A percentile compares a stretch with the other conserved stretches of the same genome.
phyloP scores from a whole-genome alignment of 2,329 filamentous ascomycete species.

The Sclerotinia trifoliorum region DNA sequence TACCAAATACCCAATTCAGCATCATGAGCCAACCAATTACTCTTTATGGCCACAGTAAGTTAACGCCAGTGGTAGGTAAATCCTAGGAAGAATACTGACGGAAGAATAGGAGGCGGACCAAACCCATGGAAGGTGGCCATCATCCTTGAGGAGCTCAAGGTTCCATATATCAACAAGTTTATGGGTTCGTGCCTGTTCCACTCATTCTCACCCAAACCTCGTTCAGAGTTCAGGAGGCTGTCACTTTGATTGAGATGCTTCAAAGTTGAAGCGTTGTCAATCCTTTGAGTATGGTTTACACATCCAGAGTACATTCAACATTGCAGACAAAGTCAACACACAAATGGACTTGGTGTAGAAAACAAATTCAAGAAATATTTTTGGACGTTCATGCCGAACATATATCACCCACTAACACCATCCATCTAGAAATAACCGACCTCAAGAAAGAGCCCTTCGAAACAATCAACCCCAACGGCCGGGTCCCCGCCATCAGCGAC shows the following conservation, averaged over 20 bases:
- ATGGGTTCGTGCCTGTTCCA: neutral
- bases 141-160: constrained; percentile 45
- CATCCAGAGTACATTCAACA: neutral
- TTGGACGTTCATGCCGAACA: neutral
- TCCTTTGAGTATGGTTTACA: neutral
- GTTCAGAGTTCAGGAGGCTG: neutral
- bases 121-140: constrained; percentile 41
- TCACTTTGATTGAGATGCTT: neutral
- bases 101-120: neutral
- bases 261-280: neutral
- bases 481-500: constrained; percentile 38
- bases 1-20: neutral
- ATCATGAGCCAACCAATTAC: constrained; percentile 10
- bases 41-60: constrained; percentile 1
- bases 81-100: neutral
- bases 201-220: neutral
- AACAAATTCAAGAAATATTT: neutral
- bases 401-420: neutral
- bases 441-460: constrained; percentile 45
- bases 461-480: constrained; percentile 38
- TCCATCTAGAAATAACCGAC: neutral
- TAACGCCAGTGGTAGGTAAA: neutral
- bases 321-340: neutral
- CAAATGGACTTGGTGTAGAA: neutral
- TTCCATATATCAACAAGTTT: constrained; percentile 41